Base-by-base conservation (phyloP, 768 basidiomycete species). In the Phaeolepiota aurea region DNA sequence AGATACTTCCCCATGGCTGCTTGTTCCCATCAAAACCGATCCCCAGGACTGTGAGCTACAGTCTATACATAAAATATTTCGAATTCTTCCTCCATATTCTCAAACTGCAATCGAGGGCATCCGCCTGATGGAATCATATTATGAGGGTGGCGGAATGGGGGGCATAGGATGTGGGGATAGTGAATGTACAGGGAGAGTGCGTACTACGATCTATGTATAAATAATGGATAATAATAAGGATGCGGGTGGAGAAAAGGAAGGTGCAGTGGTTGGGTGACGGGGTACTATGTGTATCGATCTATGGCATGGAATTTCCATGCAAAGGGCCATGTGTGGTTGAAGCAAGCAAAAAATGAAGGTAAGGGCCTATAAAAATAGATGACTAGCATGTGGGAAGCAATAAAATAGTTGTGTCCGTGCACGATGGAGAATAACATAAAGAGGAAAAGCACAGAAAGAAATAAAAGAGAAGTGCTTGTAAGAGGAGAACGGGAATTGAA, bases 341-440 rank as follows among this genome's bases (percentile, higher is more conserved):
- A n/a, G n/a, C n/a, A n/a, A n/a, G n/a, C n/a, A n/a, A n/a, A n/a
- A n/a, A n/a, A n/a, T n/a, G n/a, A n/a, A n/a, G n/a, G n/a, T n/a
- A 28, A n/a, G 25, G 25, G 25, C 7, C 7, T 7, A 28, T 7
- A 28, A 28, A 7, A 28, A 7, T 28, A 28, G n/a, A 28, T 28
- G 25, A n/a, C 25, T 28, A 28, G 25, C 25, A 28, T 28, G 25
- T 28, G 33, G 33, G 33, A 35, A 35, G 18, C 12, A 35, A 19
- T 19, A 35, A 35, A 19, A 35, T n/a, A 35, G 18, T n/a, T n/a
- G 12, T 35, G 33, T 35, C n/a, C n/a, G 15, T 35, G 33, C 18
- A 35, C 18, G 33, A 35, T 35, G 33, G 18, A 35, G 16, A 35
- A 35, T 28, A 28, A n/a, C 25, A 7, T 7, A 28, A 28, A 28